phyloP scores from a whole-genome alignment of 768 basidiomycete species.

The Boletus subparvulus region DNA sequence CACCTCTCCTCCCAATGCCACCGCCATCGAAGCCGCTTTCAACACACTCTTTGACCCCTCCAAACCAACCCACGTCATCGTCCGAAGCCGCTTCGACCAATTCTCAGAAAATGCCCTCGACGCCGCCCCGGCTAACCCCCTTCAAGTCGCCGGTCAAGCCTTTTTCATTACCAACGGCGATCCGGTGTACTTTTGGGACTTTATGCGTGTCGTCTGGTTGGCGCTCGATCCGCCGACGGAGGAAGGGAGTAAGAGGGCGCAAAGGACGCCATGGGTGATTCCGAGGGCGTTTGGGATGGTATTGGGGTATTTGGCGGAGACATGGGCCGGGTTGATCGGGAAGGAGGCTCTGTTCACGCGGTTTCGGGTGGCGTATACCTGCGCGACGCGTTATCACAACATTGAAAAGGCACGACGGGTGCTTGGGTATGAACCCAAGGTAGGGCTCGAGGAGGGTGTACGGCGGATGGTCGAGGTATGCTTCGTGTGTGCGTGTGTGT shows the following conservation, averaged over 20 bases:
- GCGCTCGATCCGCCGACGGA: slow-evolving; percentile 52
- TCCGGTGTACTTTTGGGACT: slow-evolving; percentile 96
- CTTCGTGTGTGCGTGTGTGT: not conserved
- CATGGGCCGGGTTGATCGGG: slow-evolving; percentile 68
- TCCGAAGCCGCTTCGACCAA: slow-evolving; percentile 81
- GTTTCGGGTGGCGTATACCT: slow-evolving; percentile 79
- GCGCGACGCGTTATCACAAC: slow-evolving; percentile 83
- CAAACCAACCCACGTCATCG: slow-evolving; percentile 48
- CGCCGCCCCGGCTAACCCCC: slow-evolving; percentile 50
- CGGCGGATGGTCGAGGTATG: slow-evolving; percentile 72
- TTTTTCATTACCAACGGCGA: slow-evolving; percentile 99
- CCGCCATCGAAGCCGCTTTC: slow-evolving; percentile 58
- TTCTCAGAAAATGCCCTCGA: slow-evolving; percentile 60
- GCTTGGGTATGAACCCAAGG: slow-evolving; percentile 89
- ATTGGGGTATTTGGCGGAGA: slow-evolving; percentile 72
- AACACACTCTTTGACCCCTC: slow-evolving; percentile 41
- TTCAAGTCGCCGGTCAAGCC: slow-evolving; percentile 86
- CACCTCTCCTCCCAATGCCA: slow-evolving; percentile 55
- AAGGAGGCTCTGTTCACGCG: slow-evolving; percentile 84
- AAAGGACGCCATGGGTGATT: slow-evolving; percentile 46
- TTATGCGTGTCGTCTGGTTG: slow-evolving; percentile 78
- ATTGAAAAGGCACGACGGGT: slow-evolving; percentile 91
- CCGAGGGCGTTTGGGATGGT: slow-evolving; percentile 65
- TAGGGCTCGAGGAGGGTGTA: slow-evolving; percentile 87
- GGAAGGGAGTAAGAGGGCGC: slow-evolving; percentile 43